Evolutionary conservation across 2,329 filamentous ascomycete species (phyloP), one percentile per base, ranked within the genome.

Genomic region (Aspergillus tamarii): DNA sequence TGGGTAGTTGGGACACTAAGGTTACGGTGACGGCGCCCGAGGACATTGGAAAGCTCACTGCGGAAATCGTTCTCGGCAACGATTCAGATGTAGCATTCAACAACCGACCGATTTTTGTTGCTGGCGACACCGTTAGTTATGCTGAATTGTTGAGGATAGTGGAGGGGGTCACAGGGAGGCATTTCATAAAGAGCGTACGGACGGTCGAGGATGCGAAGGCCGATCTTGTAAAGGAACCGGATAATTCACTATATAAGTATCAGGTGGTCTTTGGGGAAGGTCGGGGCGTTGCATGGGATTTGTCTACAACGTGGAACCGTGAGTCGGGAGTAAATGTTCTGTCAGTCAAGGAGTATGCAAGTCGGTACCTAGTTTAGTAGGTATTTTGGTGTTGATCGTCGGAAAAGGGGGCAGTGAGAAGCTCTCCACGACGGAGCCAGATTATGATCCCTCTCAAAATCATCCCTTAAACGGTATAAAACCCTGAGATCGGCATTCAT

Each of bases 61-160:
- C 87, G 0, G 84, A 87, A 60, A 71, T 89, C 52, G 77, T 88
- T 2, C 62, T 71, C 9, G 64, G 61, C 43, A 16, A 26, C 4
- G 30, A 60, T 65, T 75, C 3, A 54, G 63, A 30, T 70, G 75
- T 57, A 62, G 74, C 60, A 58, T 78, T 59, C 69, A 72, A 26
- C 57, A 78, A 78, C 14, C 73, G 80, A n/a, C 81, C 88, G 1
- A 79, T 90, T 0, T 89, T 83, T 72, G 81, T 84, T 3, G 87
- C 85, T 0, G 88, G 89, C 0, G 87, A 91, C 64, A 90, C 88
- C 0, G 69, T 90, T 3, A 84, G 80, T 16, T 91, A 90, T 76
- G 73, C 64, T 1, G 67, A 80, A 48, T 67, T 90, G 52, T 87
- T 85, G 3, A 82, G 85, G 23, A 66, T 86, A 7, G 71, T 91